Evolutionary conservation across 176 grass and related monocot species (phyloP).

Genomic region (Lolium rigidum): DNA sequence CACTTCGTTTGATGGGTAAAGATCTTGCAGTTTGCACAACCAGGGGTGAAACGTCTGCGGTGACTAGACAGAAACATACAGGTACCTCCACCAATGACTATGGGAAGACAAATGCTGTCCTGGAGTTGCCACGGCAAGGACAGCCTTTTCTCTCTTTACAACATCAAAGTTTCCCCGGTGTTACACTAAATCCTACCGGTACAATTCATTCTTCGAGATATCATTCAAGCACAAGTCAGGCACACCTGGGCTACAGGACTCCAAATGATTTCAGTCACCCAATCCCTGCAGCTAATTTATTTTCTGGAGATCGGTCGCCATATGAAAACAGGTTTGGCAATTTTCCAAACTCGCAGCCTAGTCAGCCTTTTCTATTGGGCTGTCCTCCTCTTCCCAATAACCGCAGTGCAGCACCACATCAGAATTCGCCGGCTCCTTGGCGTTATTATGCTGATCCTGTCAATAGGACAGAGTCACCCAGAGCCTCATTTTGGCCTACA

Average conservation of each 20-base stretch:
- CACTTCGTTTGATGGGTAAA: slow-evolving; percentile 72
- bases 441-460: slow-evolving; percentile 38
- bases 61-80: slow-evolving; percentile 29
- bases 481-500: slow-evolving; percentile 31
- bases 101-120: slow-evolving; percentile 31
- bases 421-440: slow-evolving; percentile 21
- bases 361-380: slow-evolving; percentile 32
- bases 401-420: slow-evolving; percentile 38
- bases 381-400: slow-evolving; percentile 40
- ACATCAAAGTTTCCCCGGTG: slow-evolving; percentile 28
- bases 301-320: slow-evolving; percentile 41
- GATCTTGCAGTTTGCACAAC: slow-evolving; percentile 51
- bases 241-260: slow-evolving; percentile 35
- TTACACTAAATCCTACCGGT: slow-evolving; percentile 36
- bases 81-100: slow-evolving; percentile 17
- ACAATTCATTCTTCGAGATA: slow-evolving; percentile 22
- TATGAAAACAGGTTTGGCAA: slow-evolving; percentile 28
- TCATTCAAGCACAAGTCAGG: slow-evolving; percentile 33
- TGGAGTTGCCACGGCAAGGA: slow-evolving; percentile 47
- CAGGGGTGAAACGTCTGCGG: slow-evolving; percentile 34
- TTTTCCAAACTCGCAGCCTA: slow-evolving; percentile 13
- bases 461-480: slow-evolving; percentile 12
- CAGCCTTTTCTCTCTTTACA: slow-evolving; percentile 53
- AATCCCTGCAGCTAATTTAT: slow-evolving; percentile 26
- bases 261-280: slow-evolving; percentile 23